These are phyloP conservation scores for Pythium phragmitis DNA, from an alignment of 352 stramenopile genomes.

Conservation along the genomic window DNA sequence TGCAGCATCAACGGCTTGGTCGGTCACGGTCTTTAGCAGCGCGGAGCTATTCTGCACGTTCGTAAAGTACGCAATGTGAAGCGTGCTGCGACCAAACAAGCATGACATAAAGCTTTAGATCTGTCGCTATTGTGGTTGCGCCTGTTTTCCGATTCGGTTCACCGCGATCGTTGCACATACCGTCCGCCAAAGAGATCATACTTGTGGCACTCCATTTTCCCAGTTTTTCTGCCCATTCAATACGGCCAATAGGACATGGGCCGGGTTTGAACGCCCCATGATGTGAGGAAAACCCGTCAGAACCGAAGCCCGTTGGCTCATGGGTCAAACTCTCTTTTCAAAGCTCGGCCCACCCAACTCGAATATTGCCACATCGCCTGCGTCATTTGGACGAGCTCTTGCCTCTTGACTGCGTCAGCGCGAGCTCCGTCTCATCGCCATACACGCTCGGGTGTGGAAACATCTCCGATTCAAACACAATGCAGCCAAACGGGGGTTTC, in stretches of 20 bases:
- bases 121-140: background rate
- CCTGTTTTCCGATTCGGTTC: background rate
- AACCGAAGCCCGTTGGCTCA: background rate
- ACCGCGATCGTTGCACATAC: conserved; percentile 28
- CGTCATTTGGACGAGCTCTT: conserved; percentile 1
- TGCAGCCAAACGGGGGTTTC: too few species aligned
- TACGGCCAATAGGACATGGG: background rate
- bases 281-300: background rate
- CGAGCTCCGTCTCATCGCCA: background rate
- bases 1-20: conserved; percentile 68
- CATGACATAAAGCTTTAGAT: background rate
- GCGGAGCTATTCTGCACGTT: conserved; percentile 66
- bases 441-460: too few species aligned
- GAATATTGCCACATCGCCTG: conserved; percentile 4
- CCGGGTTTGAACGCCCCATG: background rate
- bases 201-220: conserved; percentile 50
- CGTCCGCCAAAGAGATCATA: conserved; percentile 68
- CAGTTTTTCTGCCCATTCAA: conserved; percentile 27
- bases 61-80: conserved; percentile 72
- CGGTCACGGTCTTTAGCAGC: conserved; percentile 55
- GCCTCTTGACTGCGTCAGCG: background rate
- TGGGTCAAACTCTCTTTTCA: background rate
- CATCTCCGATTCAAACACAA: too few species aligned
- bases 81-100: conserved; percentile 35
- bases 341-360: background rate